Evolutionary conservation across 345 rosid genomes (phyloP).

Genomic region (Eucalyptus cladocalyx): DNA sequence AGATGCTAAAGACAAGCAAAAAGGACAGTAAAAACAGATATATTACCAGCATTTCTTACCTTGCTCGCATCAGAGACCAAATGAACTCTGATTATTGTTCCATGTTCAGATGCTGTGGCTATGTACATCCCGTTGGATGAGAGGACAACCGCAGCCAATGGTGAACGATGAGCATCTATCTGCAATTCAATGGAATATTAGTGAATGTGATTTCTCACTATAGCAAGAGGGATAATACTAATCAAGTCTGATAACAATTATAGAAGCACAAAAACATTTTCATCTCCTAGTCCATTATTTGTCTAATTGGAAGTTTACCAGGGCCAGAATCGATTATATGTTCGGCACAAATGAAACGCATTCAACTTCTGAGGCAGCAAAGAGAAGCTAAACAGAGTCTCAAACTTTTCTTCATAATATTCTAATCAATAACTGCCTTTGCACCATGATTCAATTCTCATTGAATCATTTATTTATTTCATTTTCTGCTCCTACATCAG

Average conservation of each 20-base stretch:
- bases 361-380: neutral
- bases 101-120: slow-evolving; percentile 96
- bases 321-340: neutral
- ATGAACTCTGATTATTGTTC: slow-evolving; percentile 81
- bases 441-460: neutral
- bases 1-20: neutral
- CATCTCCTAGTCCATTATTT: neutral
- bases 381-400: neutral
- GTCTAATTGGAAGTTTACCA: neutral
- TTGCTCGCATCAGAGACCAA: slow-evolving; percentile 75
- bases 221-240: neutral
- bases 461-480: neutral
- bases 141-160: slow-evolving; percentile 69
- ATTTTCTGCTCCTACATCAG: neutral
- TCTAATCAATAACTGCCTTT: neutral
- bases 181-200: slow-evolving; percentile 7
- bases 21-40: neutral
- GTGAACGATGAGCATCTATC: slow-evolving; percentile 91
- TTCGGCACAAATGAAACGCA: neutral
- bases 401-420: neutral
- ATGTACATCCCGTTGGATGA: slow-evolving; percentile 75
- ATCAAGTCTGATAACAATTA: neutral
- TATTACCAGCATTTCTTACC: slow-evolving; percentile 22
- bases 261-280: neutral
- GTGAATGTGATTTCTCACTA: neutral